Conservation (phyloP, 306 rosid species). For the Inga oerstediana region DNA sequence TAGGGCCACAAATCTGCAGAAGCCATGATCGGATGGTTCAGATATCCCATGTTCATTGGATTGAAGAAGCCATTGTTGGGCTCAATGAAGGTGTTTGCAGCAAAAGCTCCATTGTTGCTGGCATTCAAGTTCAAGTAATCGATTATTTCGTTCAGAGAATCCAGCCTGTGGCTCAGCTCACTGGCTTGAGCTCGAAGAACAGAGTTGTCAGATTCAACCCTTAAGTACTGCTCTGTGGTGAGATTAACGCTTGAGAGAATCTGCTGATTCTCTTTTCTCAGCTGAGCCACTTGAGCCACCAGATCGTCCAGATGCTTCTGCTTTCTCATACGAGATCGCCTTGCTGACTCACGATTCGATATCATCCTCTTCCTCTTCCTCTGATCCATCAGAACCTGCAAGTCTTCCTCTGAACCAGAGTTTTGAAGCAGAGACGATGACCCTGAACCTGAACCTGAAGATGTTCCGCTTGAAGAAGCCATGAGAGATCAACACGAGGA, state of each 20-base stretch:
- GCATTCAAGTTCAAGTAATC: conserved; percentile 48
- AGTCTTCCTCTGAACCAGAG: conserved; percentile 76
- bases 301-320: conserved; percentile 94
- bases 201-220: conserved; percentile 77
- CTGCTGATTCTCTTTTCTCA: conserved; percentile 74
- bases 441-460: conserved; percentile 48
- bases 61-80: conserved; percentile 49
- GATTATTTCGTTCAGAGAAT: conserved; percentile 69
- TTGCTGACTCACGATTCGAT: conserved; percentile 92
- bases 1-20: conserved; percentile 58
- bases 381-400: conserved; percentile 66
- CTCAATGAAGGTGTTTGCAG: conserved; percentile 42
- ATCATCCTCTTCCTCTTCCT: conserved; percentile 93
- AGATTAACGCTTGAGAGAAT: conserved; percentile 57
- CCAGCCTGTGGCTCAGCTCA: conserved; percentile 65
- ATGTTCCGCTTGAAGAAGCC: conserved; percentile 67
- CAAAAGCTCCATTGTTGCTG: conserved; percentile 39
- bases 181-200: conserved; percentile 74
- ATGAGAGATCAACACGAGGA: conserved; percentile 34
- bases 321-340: conserved; percentile 88
- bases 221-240: conserved; percentile 63
- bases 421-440: conserved; percentile 49
- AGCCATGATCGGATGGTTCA: conserved; percentile 75
- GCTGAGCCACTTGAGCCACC: conserved; percentile 57
- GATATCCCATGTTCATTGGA: conserved; percentile 45